These are phyloP conservation scores for Gaeumannomyces sp. DNA, from an alignment of 2,329 filamentous ascomycete genomes.

Conservation along the genomic window DNA sequence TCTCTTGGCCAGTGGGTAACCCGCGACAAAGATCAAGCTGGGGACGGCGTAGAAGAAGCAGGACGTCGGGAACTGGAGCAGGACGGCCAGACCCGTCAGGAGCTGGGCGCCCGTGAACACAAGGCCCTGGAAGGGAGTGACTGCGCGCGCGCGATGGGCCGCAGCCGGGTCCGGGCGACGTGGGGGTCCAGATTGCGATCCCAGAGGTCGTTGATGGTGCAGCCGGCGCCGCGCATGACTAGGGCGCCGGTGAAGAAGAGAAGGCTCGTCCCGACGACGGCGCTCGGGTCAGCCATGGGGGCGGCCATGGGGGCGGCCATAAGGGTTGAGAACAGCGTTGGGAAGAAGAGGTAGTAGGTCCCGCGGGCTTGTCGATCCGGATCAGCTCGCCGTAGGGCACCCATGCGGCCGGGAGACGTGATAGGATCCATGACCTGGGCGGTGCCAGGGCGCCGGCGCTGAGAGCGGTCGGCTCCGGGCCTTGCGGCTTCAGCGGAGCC, in stretches of 20 bases:
- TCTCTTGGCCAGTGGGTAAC: conserved; percentile 78
- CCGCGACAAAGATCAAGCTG: conserved; percentile 64
- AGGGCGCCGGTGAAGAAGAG: conserved; percentile 73
- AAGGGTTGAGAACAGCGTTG: conserved; percentile 77
- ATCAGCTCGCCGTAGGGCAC: conserved; percentile 78
- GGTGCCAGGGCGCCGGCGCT: conserved; percentile 30
- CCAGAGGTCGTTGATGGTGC: conserved; percentile 87
- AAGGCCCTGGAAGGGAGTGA: conserved; percentile 65
- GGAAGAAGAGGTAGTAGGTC: conserved; percentile 80
- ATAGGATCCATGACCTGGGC: conserved; percentile 66
- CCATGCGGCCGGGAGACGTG: conserved; percentile 60
- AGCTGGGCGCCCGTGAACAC: conserved; percentile 71
- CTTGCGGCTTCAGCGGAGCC: neutral
- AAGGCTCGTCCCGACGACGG: conserved; percentile 57
- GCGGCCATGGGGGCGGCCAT: conserved; percentile 65
- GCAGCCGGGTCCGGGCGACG: conserved; percentile 67
- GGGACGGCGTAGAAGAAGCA: conserved; percentile 76
- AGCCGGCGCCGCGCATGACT: conserved; percentile 82
- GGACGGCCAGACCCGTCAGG: conserved; percentile 63
- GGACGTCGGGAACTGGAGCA: conserved; percentile 67
- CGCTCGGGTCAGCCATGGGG: conserved; percentile 53
- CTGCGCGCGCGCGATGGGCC: conserved; percentile 75
- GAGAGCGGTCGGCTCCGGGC: neutral
- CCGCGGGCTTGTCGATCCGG: conserved; percentile 73
- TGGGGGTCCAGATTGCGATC: conserved; percentile 81